Evolutionary conservation across 2,329 filamentous ascomycete species (phyloP).

Genomic region (Aspergillus clavatus): DNA sequence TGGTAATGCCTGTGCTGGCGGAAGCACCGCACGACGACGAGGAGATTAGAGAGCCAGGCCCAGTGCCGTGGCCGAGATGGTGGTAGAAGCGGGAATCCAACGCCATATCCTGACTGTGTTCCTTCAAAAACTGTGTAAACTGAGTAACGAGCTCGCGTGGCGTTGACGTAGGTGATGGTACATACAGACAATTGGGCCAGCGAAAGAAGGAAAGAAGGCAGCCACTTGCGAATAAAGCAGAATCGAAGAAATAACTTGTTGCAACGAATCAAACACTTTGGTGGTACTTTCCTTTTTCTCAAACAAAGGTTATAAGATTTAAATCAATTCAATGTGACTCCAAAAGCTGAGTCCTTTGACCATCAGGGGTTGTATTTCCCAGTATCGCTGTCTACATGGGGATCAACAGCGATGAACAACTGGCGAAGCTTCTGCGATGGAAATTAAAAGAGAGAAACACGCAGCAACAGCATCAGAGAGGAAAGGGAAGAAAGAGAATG

Average conservation of each 20-base stretch:
- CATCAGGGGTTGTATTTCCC: not conserved
- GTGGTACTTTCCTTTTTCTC: not conserved
- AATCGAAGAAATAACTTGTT: constrained; percentile 4
- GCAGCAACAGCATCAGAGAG: constrained; percentile 11
- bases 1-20: constrained; percentile 32
- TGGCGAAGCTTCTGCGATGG: constrained; percentile 14
- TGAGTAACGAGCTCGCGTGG: constrained; percentile 37
- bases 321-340: not conserved
- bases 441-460: constrained; percentile 21
- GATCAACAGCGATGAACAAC: constrained; percentile 8
- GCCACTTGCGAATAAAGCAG: constrained; percentile 5
- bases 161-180: constrained; percentile 36
- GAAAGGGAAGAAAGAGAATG: not conserved
- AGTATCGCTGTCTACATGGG: not conserved
- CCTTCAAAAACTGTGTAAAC: constrained; percentile 38
- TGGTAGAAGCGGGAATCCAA: constrained; percentile 40
- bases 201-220: constrained; percentile 10
- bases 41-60: constrained; percentile 33
- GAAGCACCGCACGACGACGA: constrained; percentile 31
- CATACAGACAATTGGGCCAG: constrained; percentile 33
- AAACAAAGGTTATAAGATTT: not conserved
- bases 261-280: not conserved
- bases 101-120: constrained; percentile 37
- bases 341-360: not conserved
- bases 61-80: constrained; percentile 25